phyloP scores from a whole-genome alignment of 257 asterid species.

The Capsicum pubescens region DNA sequence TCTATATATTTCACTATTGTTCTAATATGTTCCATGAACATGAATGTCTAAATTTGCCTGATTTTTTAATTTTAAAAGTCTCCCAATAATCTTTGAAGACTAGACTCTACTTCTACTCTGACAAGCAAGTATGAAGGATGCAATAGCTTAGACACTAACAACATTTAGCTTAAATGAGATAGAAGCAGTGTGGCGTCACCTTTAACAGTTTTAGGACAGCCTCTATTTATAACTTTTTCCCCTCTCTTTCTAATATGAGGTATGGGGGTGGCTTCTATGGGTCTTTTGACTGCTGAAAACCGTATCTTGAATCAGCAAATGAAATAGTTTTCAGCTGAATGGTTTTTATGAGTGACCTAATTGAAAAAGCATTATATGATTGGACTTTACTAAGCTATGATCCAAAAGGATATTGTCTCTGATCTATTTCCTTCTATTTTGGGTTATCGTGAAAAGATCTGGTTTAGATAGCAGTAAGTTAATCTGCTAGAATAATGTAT shows the following conservation, averaged over 20 bases:
- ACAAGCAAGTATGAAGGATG: not conserved
- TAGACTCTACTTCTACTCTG: not conserved
- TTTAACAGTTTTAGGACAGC: constrained; percentile 9
- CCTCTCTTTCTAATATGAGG: too few relatives aligned
- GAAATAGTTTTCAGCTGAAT: not conserved
- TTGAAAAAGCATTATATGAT: not conserved
- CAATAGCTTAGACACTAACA: not conserved
- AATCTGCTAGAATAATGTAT: not conserved
- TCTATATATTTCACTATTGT: not conserved
- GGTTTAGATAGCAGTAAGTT: not conserved
- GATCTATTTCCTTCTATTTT: constrained; percentile 10
- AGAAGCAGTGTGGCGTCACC: not conserved
- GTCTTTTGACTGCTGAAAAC: not conserved
- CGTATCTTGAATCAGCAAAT: constrained; percentile 8
- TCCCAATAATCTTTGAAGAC: not conserved
- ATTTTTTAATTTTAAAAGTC: not conserved
- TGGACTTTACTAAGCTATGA: not conserved
- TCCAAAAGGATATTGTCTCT: not conserved
- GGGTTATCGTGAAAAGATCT: constrained; percentile 4
- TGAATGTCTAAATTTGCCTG: not conserved
- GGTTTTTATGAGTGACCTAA: not conserved
- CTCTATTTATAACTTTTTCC: not conserved
- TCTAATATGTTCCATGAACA: not conserved
- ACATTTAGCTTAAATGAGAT: constrained; percentile 13
- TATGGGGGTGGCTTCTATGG: not conserved